Evolutionary conservation across 441 rosid genomes (phyloP).

Genomic region (Adansonia madagascariensis): DNA sequence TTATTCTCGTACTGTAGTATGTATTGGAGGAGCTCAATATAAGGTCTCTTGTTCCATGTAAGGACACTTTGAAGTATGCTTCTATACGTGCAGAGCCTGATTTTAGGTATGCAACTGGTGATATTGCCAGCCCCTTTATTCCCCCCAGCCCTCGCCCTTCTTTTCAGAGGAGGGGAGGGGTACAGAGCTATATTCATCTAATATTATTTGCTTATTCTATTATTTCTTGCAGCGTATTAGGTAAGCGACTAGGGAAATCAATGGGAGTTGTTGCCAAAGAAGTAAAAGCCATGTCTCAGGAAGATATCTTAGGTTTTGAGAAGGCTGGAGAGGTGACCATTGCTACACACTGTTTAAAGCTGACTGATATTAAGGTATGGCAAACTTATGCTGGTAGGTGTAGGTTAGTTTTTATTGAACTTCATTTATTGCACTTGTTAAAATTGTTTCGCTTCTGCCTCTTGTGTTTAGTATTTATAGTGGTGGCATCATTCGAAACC

Average conservation of each 20-base stretch:
- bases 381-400: not conserved
- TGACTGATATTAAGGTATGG: constrained; percentile 79
- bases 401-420: not conserved
- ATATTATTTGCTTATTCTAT: constrained; percentile 17
- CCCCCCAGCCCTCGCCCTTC: not conserved
- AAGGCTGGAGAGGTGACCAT: constrained; percentile 74
- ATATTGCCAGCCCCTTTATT: not conserved
- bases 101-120: constrained; percentile 64
- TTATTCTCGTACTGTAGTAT: constrained; percentile 58
- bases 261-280: constrained; percentile 84
- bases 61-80: constrained; percentile 82
- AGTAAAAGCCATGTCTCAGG: constrained; percentile 85
- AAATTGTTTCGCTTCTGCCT: not conserved
- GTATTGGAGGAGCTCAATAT: constrained; percentile 93
- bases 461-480: not conserved
- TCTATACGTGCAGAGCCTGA: constrained; percentile 94
- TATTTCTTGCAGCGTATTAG: constrained; percentile 57
- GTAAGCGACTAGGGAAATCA: constrained; percentile 92
- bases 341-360: constrained; percentile 66
- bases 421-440: not conserved
- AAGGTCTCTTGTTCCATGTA: constrained; percentile 75
- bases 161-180: not conserved
- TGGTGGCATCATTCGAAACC: not conserved
- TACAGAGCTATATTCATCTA: constrained; percentile 12
- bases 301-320: constrained; percentile 80